A percentile compares a stretch with the other conserved stretches of the same genome.
Evolutionary conservation across 73 alveolate genomes (phyloP).

Genomic region (Paramecium sonneborni): DNA sequence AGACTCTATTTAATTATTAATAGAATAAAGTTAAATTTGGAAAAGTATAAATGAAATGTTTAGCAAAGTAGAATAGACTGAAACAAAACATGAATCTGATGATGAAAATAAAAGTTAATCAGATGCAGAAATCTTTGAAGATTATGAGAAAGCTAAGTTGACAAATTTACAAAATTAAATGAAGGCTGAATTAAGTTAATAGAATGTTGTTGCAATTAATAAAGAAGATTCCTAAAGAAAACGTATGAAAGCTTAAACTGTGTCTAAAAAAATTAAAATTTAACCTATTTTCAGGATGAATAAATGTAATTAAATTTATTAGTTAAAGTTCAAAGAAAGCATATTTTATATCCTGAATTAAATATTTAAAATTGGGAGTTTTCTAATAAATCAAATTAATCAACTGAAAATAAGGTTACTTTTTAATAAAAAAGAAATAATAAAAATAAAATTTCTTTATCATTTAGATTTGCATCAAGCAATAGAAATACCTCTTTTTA

Average conservation of each 20-base stretch:
- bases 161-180: neutral
- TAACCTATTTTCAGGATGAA: neutral
- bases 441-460: neutral
- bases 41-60: neutral
- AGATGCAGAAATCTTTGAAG: constrained; percentile 21
- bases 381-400: neutral
- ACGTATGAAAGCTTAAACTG: neutral
- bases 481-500: neutral
- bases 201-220: neutral
- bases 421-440: neutral
- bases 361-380: constrained; percentile 7
- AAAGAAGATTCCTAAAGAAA: neutral
- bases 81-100: constrained; percentile 16
- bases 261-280: neutral
- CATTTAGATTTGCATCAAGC: neutral
- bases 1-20: neutral
- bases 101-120: neutral
- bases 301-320: neutral
- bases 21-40: neutral
- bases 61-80: neutral
- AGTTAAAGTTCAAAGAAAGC: neutral
- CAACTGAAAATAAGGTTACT: neutral
- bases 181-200: neutral
- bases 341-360: neutral
- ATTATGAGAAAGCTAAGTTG: neutral